Percentiles rank a stretch among this genome's conserved stretches.
Evolutionary conservation across 495 filamentous ascomycete species (phyloP).

Genomic region (Talaromyces proteolyticus): DNA sequence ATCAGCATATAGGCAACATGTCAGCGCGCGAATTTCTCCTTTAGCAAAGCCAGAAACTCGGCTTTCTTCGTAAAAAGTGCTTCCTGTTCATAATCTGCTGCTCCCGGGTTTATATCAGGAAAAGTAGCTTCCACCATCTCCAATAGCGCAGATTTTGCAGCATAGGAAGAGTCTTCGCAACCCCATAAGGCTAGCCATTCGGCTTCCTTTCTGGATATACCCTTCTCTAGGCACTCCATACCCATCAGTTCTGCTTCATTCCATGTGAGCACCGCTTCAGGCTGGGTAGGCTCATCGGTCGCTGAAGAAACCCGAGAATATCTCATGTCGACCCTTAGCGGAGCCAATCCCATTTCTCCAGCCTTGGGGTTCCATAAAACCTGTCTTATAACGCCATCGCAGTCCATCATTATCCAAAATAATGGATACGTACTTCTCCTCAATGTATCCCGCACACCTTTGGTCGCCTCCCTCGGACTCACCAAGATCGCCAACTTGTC

Average conservation of each 20-base stretch:
- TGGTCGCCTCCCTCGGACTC: constrained; percentile 46
- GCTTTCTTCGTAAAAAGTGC: not conserved
- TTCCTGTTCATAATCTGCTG: not conserved
- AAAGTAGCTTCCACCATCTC: constrained; percentile 25
- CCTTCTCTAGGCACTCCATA: constrained; percentile 31
- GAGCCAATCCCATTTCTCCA: constrained; percentile 56
- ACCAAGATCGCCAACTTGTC: constrained; percentile 61
- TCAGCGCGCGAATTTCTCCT: constrained; percentile 1
- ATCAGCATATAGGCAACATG: too few species aligned
- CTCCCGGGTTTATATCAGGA: constrained; percentile 15
- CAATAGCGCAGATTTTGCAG: constrained; percentile 21
- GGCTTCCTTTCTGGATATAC: constrained; percentile 17
- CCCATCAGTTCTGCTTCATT: constrained; percentile 44
- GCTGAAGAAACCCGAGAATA: constrained; percentile 26
- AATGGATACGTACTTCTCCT: constrained; percentile 61
- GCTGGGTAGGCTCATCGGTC: not conserved
- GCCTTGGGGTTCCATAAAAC: constrained; percentile 45
- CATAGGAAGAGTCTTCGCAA: constrained; percentile 7
- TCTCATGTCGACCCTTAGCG: constrained; percentile 53
- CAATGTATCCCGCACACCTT: constrained; percentile 60
- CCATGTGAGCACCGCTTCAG: constrained; percentile 48
- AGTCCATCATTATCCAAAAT: constrained; percentile 47
- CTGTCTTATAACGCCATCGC: constrained; percentile 30
- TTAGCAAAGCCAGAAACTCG: not conserved
- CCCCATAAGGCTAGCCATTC: constrained; percentile 30